These are phyloP conservation scores for Aspergillus unguis DNA, from an alignment of 2,329 filamentous ascomycete species.

Conservation along the genomic window DNA sequence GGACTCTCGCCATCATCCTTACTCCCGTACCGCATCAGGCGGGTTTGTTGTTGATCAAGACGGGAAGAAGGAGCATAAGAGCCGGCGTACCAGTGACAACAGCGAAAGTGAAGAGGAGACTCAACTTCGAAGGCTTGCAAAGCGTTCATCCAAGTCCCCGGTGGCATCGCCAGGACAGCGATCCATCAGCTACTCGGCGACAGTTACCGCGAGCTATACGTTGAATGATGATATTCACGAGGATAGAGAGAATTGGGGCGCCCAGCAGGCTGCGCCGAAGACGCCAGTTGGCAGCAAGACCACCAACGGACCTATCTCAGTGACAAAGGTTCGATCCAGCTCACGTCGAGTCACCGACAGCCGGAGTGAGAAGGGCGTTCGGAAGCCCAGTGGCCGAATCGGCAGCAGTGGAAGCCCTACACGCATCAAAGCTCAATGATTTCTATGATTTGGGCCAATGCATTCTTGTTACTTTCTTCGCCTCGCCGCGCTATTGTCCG, in stretches of 20 bases:
- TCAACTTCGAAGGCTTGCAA: slow-evolving; percentile 69
- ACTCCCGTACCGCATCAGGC: slow-evolving; percentile 57
- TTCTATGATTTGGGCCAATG: slow-evolving; percentile 13
- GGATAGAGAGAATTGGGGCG: slow-evolving; percentile 66
- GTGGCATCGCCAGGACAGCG: slow-evolving; percentile 61
- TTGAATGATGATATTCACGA: slow-evolving; percentile 61
- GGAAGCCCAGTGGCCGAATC: slow-evolving; percentile 47
- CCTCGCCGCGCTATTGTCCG: slow-evolving; percentile 10
- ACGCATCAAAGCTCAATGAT: slow-evolving; percentile 22
- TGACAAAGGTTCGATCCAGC: slow-evolving; percentile 63
- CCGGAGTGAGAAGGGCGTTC: slow-evolving; percentile 40
- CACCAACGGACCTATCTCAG: slow-evolving; percentile 47
- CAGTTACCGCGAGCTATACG: slow-evolving; percentile 65
- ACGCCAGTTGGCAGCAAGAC: slow-evolving; percentile 57
- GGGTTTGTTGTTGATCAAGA: slow-evolving; percentile 39
- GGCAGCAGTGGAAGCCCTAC: slow-evolving; percentile 41
- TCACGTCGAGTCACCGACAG: slow-evolving; percentile 43
- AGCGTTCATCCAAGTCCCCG: slow-evolving; percentile 63
- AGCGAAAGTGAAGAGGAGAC: slow-evolving; percentile 78
- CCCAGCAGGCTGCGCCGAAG: slow-evolving; percentile 39
- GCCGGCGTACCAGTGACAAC: slow-evolving; percentile 58
- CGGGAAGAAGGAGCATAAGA: slow-evolving; percentile 42
- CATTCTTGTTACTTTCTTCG: slow-evolving; percentile 13
- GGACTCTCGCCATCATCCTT: slow-evolving; percentile 71
- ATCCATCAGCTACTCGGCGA: slow-evolving; percentile 72